These are phyloP conservation scores for Hansenula anomala DNA, from an alignment of 1,139 yeast genomes.

Conservation along the genomic window DNA sequence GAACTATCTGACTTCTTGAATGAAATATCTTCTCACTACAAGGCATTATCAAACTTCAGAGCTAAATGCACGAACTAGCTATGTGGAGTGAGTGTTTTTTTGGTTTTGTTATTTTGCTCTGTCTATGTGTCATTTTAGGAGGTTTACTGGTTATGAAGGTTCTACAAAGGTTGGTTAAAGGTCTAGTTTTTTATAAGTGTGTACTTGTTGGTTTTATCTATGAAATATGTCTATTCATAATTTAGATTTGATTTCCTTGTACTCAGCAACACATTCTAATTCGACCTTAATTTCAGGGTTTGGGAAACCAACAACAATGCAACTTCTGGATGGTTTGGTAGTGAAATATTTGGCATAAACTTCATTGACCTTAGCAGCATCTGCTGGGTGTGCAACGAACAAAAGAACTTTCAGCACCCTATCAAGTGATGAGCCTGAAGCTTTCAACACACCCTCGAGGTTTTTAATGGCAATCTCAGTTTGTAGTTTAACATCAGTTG, in stretches of 20 bases:
- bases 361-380: conserved; percentile 40
- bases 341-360: conserved; percentile 43
- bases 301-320: conserved; percentile 45
- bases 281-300: conserved; percentile 37
- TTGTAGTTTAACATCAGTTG: conserved; percentile 39
- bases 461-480: conserved; percentile 40
- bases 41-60: background rate
- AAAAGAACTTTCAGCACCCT: conserved; percentile 48
- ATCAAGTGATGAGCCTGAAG: conserved; percentile 45
- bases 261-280: conserved; percentile 37
- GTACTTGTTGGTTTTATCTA: too few species aligned
- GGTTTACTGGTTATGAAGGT: too few species aligned
- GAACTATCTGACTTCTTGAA: conserved; percentile 6
- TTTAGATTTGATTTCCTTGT: conserved; percentile 5
- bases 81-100: too few species aligned
- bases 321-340: conserved; percentile 51
- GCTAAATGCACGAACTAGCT: background rate
- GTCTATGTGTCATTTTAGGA: too few species aligned
- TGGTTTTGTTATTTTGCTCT: too few species aligned
- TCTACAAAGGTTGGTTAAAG: too few species aligned
- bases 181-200: too few species aligned
- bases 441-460: conserved; percentile 39
- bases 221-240: background rate
- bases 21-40: conserved; percentile 3
- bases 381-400: conserved; percentile 42